Base-by-base conservation (phyloP, 1,284 basidiomycete genomes). In the Wallemia ichthyophaga region DNA sequence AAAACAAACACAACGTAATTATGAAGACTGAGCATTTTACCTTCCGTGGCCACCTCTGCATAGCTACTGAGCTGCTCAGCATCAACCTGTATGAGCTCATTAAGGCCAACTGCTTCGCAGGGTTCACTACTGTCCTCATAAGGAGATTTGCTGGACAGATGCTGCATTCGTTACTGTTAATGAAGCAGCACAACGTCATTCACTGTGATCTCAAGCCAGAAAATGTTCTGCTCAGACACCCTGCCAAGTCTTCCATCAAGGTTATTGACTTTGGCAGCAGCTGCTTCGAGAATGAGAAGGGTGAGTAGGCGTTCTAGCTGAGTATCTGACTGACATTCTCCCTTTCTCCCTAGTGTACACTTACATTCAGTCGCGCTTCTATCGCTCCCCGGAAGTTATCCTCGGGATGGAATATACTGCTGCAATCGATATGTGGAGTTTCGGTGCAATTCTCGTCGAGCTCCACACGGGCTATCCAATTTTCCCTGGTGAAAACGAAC, bases 141-240 rank as follows among this genome's bases (percentile, higher is more conserved):
- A 81, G 92, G 32, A 81, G 94, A 21, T 98, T 99, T 72, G 94
- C 92, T 15, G 83, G 78, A 61, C 94, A 99, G 71, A 92, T 96
- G 80, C 75, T 98, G 31, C 72, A 83, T 67, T 91, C 88, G 1
- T 75, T 99, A 31, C 79, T 82, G 53, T 74, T 99, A 59, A 91
- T 99, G 83, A 79, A 89, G 26, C 86, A 92, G 64, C 91, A 96
- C 71, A 81, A 86, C 58, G 88, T 99, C 62, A 94, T 99, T n/a
- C 94, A 99, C 69, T 99, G 94, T 66, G 94, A 99, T 72, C 73
- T 99, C 64, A 99, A 99, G 71, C 94, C 94, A 19, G 94, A 99
- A 86, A 99, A 99, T 66, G 88, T 99, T 55, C 73, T 98, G 3
- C 74, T 99, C 57, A 81, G 81, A 59, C 92, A 98, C 70, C 94